Conservation (phyloP, 345 rosid species). For the Melastoma malabathricum region DNA sequence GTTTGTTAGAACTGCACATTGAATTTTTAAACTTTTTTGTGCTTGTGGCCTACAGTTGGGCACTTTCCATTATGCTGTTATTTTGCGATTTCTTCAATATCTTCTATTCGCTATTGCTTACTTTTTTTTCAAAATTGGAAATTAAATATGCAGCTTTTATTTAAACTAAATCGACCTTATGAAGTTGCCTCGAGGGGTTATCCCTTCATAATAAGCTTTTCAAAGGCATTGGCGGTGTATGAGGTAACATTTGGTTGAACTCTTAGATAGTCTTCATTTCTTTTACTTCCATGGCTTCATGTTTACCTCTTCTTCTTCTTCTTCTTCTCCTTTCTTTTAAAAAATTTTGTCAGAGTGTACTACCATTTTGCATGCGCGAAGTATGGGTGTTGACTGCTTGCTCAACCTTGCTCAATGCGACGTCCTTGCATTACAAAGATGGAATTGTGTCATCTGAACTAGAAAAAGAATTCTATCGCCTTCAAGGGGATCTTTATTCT, state of each 20-base stretch:
- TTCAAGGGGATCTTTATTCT: slow-evolving; percentile 92
- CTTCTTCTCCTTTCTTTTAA: slow-evolving; percentile 7
- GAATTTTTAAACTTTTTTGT: too few relatives aligned
- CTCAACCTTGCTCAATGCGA: slow-evolving; percentile 55
- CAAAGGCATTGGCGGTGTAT: slow-evolving; percentile 50
- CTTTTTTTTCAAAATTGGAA: slow-evolving; percentile 1
- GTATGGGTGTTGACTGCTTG: slow-evolving; percentile 94
- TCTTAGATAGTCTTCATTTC: slow-evolving; percentile 3
- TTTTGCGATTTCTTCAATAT: background rate
- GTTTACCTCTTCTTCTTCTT: background rate
- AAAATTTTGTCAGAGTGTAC: slow-evolving; percentile 28
- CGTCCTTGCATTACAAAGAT: slow-evolving; percentile 52
- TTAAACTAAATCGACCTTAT: slow-evolving; percentile 80
- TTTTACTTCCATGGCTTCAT: background rate
- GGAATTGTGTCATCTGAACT: slow-evolving; percentile 56
- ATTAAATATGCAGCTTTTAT: slow-evolving; percentile 48
- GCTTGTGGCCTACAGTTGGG: too few relatives aligned
- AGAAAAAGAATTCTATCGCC: slow-evolving; percentile 86
- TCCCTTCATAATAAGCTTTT: slow-evolving; percentile 71
- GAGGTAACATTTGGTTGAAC: slow-evolving; percentile 38
- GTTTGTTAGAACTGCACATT: too few relatives aligned
- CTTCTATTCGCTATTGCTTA: background rate
- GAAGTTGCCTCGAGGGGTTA: slow-evolving; percentile 93
- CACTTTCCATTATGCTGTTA: slow-evolving; percentile 1
- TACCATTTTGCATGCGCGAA: slow-evolving; percentile 82